These are phyloP conservation scores for Saussurea involucrata DNA, from an alignment of 129 eudicot genomes.

Conservation along the genomic window DNA sequence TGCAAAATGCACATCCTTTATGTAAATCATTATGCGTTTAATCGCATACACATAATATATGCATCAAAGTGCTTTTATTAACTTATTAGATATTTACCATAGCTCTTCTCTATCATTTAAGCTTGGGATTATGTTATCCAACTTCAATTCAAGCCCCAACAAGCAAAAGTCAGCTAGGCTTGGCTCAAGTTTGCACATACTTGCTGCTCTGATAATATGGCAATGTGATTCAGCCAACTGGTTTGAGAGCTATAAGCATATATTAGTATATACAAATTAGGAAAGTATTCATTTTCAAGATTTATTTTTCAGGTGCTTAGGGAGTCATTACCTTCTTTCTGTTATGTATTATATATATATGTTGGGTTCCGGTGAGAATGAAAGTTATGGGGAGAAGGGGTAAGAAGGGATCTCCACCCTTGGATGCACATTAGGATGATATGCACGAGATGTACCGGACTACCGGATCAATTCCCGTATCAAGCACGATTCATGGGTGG, in stretches of 20 bases:
- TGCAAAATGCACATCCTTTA: background rate
- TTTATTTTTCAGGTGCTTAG: background rate
- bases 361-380: too few species aligned
- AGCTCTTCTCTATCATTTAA: background rate
- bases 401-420: too few species aligned
- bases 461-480: too few species aligned
- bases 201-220: background rate
- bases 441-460: too few species aligned
- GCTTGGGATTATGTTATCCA: background rate
- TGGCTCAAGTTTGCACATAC: background rate
- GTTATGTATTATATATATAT: background rate
- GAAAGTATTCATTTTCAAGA: background rate
- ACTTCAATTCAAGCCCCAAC: background rate
- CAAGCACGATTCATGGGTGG: too few species aligned
- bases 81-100: background rate
- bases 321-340: background rate
- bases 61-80: background rate
- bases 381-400: too few species aligned
- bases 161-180: background rate
- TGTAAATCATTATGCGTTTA: background rate
- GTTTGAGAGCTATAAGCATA: background rate
- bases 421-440: too few species aligned
- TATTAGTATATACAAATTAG: background rate
- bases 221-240: background rate
- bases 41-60: background rate